Evolutionary conservation across 768 basidiomycete species (phyloP).

Genomic region (Trametes cubensis): DNA sequence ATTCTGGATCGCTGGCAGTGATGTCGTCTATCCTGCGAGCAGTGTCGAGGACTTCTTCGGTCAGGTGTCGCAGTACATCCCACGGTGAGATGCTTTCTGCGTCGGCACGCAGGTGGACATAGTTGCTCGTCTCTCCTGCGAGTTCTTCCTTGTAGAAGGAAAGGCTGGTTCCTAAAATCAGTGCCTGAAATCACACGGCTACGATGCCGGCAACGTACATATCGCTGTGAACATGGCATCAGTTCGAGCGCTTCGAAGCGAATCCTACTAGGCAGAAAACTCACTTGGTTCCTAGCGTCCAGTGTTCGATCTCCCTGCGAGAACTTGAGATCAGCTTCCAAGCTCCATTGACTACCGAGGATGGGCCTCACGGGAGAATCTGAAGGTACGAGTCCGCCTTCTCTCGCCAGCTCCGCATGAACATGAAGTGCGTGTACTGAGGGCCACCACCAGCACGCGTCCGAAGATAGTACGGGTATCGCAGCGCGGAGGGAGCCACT

Average conservation of each 20-base stretch:
- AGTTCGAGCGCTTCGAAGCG: neutral
- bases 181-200: neutral
- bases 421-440: conserved; percentile 40
- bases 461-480: conserved; percentile 35
- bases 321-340: neutral
- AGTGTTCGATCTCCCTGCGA: conserved; percentile 18
- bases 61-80: conserved; percentile 18
- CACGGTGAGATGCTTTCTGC: conserved; percentile 10
- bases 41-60: conserved; percentile 21
- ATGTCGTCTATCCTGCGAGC: conserved; percentile 11
- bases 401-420: conserved; percentile 36
- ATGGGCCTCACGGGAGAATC: conserved; percentile 36
- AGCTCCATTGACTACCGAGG: neutral
- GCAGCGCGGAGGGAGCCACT: conserved; percentile 30
- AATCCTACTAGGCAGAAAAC: neutral
- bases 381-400: conserved; percentile 37
- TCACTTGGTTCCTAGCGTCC: conserved; percentile 23
- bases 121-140: conserved; percentile 25
- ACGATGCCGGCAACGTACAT: neutral
- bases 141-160: conserved; percentile 30
- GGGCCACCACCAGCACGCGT: conserved; percentile 40
- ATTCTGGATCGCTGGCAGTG: conserved; percentile 9
- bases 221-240: conserved; percentile 1
- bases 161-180: conserved; percentile 2
- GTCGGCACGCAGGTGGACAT: conserved; percentile 24